These are phyloP conservation scores for Sporothrix inflata DNA, from an alignment of 2,329 filamentous ascomycete genomes.

Conservation along the genomic window DNA sequence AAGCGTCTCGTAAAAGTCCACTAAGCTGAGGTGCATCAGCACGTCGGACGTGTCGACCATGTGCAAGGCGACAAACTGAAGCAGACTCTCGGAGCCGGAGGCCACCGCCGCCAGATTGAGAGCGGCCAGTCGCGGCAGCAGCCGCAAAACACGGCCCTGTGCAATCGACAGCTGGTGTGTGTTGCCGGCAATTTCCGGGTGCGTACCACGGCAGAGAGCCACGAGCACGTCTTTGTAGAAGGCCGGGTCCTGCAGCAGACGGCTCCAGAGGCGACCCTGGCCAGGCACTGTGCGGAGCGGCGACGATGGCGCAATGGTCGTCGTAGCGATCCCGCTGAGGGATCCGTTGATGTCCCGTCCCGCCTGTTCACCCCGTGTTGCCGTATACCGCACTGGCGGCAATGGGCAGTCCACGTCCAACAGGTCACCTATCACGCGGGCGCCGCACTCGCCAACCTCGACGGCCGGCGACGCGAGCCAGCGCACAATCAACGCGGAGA, in stretches of 20 bases:
- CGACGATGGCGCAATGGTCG: conserved; percentile 38
- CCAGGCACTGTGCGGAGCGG: conserved; percentile 49
- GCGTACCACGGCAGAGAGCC: conserved; percentile 42
- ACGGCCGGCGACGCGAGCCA: conserved; percentile 60
- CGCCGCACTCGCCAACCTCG: conserved; percentile 59
- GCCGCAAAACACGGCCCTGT: conserved; percentile 56
- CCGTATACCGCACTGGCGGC: conserved; percentile 35
- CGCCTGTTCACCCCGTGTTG: not conserved
- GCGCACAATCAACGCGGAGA: conserved; percentile 52
- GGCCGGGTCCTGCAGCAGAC: conserved; percentile 52
- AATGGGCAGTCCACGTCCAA: conserved; percentile 59
- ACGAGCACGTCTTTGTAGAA: conserved; percentile 49
- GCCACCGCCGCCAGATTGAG: conserved; percentile 49
- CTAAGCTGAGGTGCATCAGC: conserved; percentile 55
- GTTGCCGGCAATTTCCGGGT: conserved; percentile 34
- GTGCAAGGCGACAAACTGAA: conserved; percentile 55
- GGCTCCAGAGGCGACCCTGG: conserved; percentile 57
- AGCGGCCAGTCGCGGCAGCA: conserved; percentile 55
- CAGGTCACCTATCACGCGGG: conserved; percentile 55
- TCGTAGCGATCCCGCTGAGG: conserved; percentile 32
- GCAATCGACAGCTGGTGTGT: conserved; percentile 52
- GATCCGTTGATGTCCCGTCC: conserved; percentile 30
- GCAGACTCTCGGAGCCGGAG: conserved; percentile 40
- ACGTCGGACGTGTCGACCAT: conserved; percentile 56
- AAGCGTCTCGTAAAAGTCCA: conserved; percentile 59